Conservation (phyloP, 257 asterid species). For the Primulina eburnea region DNA sequence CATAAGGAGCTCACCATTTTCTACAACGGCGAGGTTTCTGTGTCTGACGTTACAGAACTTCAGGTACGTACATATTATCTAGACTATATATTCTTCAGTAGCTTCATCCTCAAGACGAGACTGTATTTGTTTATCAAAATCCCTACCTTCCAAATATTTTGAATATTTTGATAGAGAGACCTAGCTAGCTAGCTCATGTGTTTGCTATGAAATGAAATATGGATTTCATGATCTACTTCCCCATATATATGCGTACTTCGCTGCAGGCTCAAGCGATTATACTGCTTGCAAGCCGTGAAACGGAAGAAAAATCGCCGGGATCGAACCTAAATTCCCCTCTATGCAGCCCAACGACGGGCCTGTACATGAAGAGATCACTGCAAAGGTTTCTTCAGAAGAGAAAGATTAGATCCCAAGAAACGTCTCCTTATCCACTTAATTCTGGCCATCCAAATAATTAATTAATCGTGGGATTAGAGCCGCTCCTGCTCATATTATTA, state of each 20-base stretch:
- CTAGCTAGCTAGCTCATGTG: no score
- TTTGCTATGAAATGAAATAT: no score
- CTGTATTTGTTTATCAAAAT: no score
- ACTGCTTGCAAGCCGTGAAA: not conserved
- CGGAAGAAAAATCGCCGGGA: not conserved
- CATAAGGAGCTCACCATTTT: not conserved
- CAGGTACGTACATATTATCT: not conserved
- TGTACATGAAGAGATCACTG: not conserved
- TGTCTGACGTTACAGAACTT: not conserved
- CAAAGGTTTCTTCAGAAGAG: not conserved
- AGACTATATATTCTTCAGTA: no score
- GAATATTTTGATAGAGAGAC: no score
- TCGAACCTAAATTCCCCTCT: not conserved
- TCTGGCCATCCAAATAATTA: no score
- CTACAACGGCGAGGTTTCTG: not conserved
- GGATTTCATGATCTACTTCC: no score
- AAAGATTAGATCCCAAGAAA: not conserved
- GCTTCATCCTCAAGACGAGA: no score
- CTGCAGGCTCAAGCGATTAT: not conserved
- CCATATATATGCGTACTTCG: no score
- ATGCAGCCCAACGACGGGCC: not conserved
- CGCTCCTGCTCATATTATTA: no score
- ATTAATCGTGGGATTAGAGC: no score
- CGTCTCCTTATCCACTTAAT: not conserved
- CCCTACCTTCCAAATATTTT: no score